phyloP scores from a whole-genome alignment of 805 yeast genomes.

The Wickerhamomyces rabaulensis region DNA sequence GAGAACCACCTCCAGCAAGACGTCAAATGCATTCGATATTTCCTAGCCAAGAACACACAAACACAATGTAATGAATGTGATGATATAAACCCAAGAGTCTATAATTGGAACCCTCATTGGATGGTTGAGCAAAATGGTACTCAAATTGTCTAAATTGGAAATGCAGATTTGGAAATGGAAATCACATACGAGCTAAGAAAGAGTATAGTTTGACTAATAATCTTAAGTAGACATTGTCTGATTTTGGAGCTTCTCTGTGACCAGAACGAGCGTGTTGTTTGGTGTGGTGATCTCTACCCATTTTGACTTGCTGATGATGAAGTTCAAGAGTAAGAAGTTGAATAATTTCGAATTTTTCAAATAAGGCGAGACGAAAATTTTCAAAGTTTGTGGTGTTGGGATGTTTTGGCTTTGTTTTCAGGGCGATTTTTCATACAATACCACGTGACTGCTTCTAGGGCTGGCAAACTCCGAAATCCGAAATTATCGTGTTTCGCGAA shows the following conservation, averaged over 20 bases:
- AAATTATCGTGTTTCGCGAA: not conserved
- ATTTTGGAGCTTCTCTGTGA: slow-evolving; percentile 99
- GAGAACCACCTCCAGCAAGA: not conserved
- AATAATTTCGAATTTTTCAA: slow-evolving; percentile 5
- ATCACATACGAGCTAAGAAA: slow-evolving; percentile 96
- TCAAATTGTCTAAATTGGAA: not conserved
- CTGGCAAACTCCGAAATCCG: not conserved
- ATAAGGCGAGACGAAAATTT: not conserved
- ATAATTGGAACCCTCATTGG: not conserved
- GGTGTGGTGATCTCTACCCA: slow-evolving; percentile 97
- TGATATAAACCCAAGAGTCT: not conserved
- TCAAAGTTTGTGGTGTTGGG: slow-evolving; percentile 7
- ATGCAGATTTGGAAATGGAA: not conserved
- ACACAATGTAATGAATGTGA: not conserved
- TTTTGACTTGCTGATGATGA: slow-evolving; percentile 29
- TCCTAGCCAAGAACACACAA: not conserved
- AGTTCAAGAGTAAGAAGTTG: slow-evolving; percentile 2
- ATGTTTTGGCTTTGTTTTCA: not conserved
- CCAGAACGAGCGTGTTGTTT: slow-evolving; percentile 95
- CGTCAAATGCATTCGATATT: not conserved
- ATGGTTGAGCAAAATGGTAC: not conserved
- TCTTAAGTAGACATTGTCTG: slow-evolving; percentile 98
- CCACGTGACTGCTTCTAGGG: slow-evolving; percentile 4
- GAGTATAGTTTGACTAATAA: slow-evolving; percentile 97
- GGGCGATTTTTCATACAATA: not conserved